Base-by-base conservation (phyloP, 139 green algal genomes). In the Closterium sp. region DNA sequence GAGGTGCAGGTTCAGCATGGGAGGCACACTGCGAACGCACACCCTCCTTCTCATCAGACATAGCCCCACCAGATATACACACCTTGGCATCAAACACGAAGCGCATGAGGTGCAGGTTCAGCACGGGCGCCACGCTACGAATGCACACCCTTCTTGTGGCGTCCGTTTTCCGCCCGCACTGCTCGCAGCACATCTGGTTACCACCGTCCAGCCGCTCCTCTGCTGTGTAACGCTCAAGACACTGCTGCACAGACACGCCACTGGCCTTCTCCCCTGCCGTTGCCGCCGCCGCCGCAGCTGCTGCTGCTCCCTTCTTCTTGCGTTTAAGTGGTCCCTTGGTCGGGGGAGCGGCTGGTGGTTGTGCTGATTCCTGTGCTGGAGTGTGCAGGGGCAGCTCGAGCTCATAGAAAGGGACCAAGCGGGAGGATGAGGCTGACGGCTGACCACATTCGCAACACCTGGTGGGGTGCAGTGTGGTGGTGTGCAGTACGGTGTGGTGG, bases 91-190 rank as follows among this genome's bases (percentile, higher is more conserved):
- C 96, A 94, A 98, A 99, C 7, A 98, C 97, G 90, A 99, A 99
- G 86, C 97, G 96, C 95, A 98, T 97, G 84, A 99, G 96, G 6
- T 96, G 96, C 84, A 99, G 85, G 92, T 97, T 97, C 21, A 99
- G 94, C 93, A 97, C 95, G 5, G 97, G 97, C 31, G 97, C 97
- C 90, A 98, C 91, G 27, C 31, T 85, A 11, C 94, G 93, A 45
- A 99, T 94, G 85, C 90, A 91, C 93, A 97, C 93, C 91, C 95
- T 95, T 1, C 97, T 95, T 1, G 91, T 96, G n/a, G 97, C 97
- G 88, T 98, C 96, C 31, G 73, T 45, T 92, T 97, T 97, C 85
- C 5, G 19, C 29, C n/a, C 73, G 92, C 97, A 99, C 34, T 90
- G 90, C 0, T 97, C 96, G 95, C 97, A 99, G 70, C 42, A 91